phyloP scores from a whole-genome alignment of 2,329 filamentous ascomycete species.

The Orbilia quercus region DNA sequence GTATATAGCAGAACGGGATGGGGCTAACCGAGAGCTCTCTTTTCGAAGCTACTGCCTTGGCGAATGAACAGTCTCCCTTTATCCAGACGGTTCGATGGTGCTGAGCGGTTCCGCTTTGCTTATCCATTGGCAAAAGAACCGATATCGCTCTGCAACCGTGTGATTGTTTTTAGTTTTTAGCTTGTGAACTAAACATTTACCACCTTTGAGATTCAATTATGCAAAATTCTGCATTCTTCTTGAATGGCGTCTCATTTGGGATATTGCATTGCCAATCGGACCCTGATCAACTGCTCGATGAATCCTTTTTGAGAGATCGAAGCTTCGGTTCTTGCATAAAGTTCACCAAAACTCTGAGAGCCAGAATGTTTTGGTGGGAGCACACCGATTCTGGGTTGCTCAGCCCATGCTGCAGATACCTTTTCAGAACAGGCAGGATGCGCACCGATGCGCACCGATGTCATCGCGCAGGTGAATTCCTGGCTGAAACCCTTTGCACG shows the following conservation, averaged over 20 bases:
- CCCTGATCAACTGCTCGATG: conserved; percentile 29
- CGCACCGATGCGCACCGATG: conserved; percentile 48
- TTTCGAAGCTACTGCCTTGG: conserved; percentile 49
- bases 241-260: conserved; percentile 22
- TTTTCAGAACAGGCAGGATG: conserved; percentile 41
- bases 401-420: conserved; percentile 51
- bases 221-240: conserved; percentile 28
- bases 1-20: conserved; percentile 38
- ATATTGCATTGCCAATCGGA: conserved; percentile 46
- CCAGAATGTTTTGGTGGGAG: conserved; percentile 28
- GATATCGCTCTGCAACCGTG: conserved; percentile 21
- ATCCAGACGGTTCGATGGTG: conserved; percentile 41
- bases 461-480: conserved; percentile 52
- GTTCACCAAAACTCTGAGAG: conserved; percentile 32
- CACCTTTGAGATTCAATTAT: conserved; percentile 6
- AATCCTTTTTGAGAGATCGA: conserved; percentile 31
- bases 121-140: conserved; percentile 31
- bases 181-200: no score
- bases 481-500: conserved; percentile 53
- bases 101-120: conserved; percentile 12
- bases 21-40: conserved; percentile 48
- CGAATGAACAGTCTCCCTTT: conserved; percentile 31
- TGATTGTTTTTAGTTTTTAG: conserved; percentile 7
- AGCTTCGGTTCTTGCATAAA: conserved; percentile 28
- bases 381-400: conserved; percentile 33